Percentiles rank a stretch among this genome's conserved stretches.
phyloP scores from a whole-genome alignment of 2,329 filamentous ascomycete species.

The Fusarium clavum region DNA sequence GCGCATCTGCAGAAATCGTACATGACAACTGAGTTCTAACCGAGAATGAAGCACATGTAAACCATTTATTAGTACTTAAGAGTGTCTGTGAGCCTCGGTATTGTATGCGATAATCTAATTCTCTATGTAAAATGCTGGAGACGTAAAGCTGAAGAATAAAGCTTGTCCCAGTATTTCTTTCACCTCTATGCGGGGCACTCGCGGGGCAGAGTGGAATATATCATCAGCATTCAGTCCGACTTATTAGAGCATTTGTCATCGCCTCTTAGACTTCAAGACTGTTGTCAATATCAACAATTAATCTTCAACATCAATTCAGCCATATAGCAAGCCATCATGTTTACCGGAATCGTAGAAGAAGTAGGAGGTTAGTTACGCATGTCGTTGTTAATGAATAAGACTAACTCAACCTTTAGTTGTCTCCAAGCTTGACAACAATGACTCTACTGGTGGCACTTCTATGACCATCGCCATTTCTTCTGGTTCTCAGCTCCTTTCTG shows the following conservation, averaged over 20 bases:
- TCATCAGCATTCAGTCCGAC: slow-evolving; percentile 15
- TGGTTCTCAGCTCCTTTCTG: slow-evolving; percentile 78
- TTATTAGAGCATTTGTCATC: slow-evolving; percentile 45
- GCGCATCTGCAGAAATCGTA: background rate
- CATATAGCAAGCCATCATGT: slow-evolving; percentile 69
- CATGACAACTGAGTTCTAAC: background rate
- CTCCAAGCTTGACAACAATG: slow-evolving; percentile 81
- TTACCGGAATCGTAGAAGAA: slow-evolving; percentile 93
- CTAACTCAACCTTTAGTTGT: slow-evolving; percentile 72
- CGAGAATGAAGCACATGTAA: background rate
- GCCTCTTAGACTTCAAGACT: background rate
- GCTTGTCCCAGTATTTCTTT: slow-evolving; percentile 18
- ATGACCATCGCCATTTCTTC: slow-evolving; percentile 82
- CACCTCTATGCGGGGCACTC: slow-evolving; percentile 43
- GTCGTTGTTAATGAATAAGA: background rate
- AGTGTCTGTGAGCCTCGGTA: background rate
- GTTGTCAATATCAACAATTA: background rate
- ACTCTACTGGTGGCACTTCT: slow-evolving; percentile 87
- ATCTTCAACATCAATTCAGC: background rate
- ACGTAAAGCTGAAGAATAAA: background rate
- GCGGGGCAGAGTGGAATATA: slow-evolving; percentile 37
- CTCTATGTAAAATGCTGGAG: background rate
- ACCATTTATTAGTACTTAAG: background rate
- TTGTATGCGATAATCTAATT: background rate
- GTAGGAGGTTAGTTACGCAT: slow-evolving; percentile 79